Evolutionary conservation across 306 rosid species (phyloP), one percentile per base, ranked within the genome.

Genomic region (Lathyrus oleraceus): DNA sequence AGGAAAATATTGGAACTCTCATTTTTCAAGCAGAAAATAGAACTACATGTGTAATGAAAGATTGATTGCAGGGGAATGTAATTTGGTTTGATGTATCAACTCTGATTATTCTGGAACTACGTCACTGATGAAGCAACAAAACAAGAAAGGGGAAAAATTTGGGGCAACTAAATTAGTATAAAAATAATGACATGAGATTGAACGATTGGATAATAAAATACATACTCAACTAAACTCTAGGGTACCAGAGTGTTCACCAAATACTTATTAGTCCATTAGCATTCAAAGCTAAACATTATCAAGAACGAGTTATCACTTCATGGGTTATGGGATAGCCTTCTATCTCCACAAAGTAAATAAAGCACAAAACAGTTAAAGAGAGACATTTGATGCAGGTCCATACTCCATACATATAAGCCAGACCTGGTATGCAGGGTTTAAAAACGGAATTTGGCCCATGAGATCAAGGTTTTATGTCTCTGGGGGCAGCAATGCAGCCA

Each of bases 221-320:
- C 8, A 6, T 6, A 32, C 38, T 32, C 38, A 32, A 32, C 38
- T 6, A 32, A 32, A 32, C 38, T 32, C 38, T 6, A 6, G 30
- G 30, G 38, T 32, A 32, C 8, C 38, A 32, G 39, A 35, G 39
- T 35, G 10, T 35, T 35, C 39, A 1, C 10, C 38, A 32, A 32
- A 63, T 66, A 8, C 0, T 20, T 86, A 3, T 80, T 2, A 81
- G 85, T 78, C 85, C 89, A 86, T 79, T 89, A 84, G 86, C 97
- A 89, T 87, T 83, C 85, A 87, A 86, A 87, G 69, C 85, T 85
- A 85, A 53, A 11, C 82, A 89, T 65, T 14, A 77, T 82, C 70
- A 66, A 5, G 10, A 10, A 13, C 17, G 65, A 78, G 76, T 69
- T 82, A 72, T 13, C 81, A 56, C 23, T 53, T 51, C 16, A 17